Evolutionary conservation across 352 stramenopile genomes (phyloP), one percentile per base, ranked within the genome.

Genomic region (Phytophthora meadii): DNA sequence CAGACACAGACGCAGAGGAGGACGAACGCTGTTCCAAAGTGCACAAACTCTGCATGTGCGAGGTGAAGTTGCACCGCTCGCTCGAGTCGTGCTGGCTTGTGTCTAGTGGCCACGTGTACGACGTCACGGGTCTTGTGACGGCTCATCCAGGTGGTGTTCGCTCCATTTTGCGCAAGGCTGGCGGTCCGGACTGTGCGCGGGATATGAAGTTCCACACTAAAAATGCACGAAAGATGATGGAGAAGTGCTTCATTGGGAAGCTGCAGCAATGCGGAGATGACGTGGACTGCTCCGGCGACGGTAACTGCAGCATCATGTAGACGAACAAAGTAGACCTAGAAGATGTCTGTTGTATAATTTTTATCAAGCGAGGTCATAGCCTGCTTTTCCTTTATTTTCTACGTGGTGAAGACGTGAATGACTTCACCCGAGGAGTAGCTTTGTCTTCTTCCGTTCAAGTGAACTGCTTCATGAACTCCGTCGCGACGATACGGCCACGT

Each of bases 1-100:
- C 58, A 1, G 56, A 57, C 22, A 55, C 46, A 27, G 73, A 73
- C 22, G 53, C 68, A 36, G 56, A 71, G 19, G 74, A 74, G 30
- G 53, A 65, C 14, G 28, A 54, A 37, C 82, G 86, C 30, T 94
- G 86, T 58, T 89, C 76, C 11, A 74, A 65, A 34, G 60, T 80
- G 9, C 82, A 73, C 47, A 92, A 92, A 62, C 80, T 94, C 6
- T 94, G 86, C 68, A 70, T 90, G 30, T 94, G 86, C 52, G 84
- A 95, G 55, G 75, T 95, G 28, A 60, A 77, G 52, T 63, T 81
- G 39, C 97, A 99, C 85, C 94, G 88, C 51, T 90, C 79, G 14
- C 65, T 87, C 15, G 85, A 98, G 15, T 96, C 96, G 71, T 98
- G 92, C 65, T 99, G 97, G 97, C 72, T 99, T 34, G 92, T 99